These are phyloP conservation scores for Pythium phragmiticola DNA, from an alignment of 352 stramenopile genomes.

Conservation along the genomic window DNA sequence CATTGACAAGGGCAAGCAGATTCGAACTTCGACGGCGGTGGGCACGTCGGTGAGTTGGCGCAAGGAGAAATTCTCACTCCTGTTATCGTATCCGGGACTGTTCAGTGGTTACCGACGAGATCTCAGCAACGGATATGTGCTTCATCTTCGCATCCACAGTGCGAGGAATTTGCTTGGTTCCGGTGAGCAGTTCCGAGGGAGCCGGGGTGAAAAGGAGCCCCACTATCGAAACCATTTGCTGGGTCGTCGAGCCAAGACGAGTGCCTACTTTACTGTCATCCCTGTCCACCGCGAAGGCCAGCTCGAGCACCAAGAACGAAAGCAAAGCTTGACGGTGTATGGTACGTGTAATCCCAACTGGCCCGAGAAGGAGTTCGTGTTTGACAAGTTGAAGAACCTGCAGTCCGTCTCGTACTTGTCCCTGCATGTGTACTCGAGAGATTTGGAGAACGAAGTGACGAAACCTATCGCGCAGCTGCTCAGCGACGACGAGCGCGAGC, in stretches of 20 bases:
- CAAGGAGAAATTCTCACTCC: conserved; percentile 62
- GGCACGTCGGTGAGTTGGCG: conserved; percentile 42
- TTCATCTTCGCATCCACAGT: conserved; percentile 47
- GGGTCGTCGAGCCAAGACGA: conserved; percentile 26
- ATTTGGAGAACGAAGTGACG: conserved; percentile 39
- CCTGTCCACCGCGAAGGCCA: conserved; percentile 47
- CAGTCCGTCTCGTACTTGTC: conserved; percentile 59
- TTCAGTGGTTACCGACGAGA: conserved; percentile 42
- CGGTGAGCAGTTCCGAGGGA: conserved; percentile 1
- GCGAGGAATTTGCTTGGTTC: conserved; percentile 41
- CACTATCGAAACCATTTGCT: conserved; percentile 17
- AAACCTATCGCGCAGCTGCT: conserved; percentile 37
- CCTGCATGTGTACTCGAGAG: conserved; percentile 65
- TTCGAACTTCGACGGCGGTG: conserved; percentile 39
- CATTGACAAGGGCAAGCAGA: conserved; percentile 37
- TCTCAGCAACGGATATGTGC: conserved; percentile 33
- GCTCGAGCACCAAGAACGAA: conserved; percentile 38
- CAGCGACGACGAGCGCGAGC: conserved; percentile 30
- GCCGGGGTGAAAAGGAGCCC: conserved; percentile 4
- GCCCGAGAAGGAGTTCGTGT: conserved; percentile 63
- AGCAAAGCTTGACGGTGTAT: conserved; percentile 72
- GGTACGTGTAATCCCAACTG: conserved; percentile 54
- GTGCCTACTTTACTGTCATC: conserved; percentile 72
- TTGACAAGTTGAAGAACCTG: conserved; percentile 53
- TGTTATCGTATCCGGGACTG: conserved; percentile 65